Evolutionary conservation across 371 early-diverging fungal genomes (phyloP).

Genomic region (Mucor sp.): DNA sequence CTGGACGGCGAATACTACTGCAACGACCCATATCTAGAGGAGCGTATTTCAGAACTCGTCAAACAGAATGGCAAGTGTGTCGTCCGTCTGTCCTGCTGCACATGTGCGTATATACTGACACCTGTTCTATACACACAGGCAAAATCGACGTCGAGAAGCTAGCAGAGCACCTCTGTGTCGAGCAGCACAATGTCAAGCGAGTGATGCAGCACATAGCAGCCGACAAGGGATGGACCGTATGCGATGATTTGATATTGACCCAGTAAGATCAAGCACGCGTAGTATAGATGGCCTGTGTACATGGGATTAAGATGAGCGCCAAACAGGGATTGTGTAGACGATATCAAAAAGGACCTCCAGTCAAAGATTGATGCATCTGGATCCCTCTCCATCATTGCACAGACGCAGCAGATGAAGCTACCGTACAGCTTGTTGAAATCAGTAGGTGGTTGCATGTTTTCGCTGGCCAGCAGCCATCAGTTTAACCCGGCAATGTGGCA

Average conservation of each 20-base stretch:
- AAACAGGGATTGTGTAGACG: background rate
- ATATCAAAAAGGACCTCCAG: background rate
- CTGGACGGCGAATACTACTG: conserved; percentile 21
- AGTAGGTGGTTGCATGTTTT: too few species aligned
- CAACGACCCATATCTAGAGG: background rate
- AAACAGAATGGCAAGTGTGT: conserved; percentile 7
- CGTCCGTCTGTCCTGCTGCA: background rate
- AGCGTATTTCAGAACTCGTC: background rate
- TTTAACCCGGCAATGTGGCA: background rate
- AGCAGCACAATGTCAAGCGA: background rate
- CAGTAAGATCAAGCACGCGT: conserved; percentile 3
- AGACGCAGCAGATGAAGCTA: conserved; percentile 14
- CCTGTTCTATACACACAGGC: conserved; percentile 1
- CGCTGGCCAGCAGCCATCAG: too few species aligned
- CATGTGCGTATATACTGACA: background rate
- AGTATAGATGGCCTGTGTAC: background rate
- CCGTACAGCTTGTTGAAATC: conserved; percentile 22
- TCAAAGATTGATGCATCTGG: background rate
- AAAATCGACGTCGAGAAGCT: conserved; percentile 13
- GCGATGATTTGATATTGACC: conserved; percentile 27
- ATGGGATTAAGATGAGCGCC: background rate
- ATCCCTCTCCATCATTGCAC: conserved; percentile 7
- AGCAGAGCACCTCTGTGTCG: conserved; percentile 2
- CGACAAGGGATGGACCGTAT: conserved; percentile 5
- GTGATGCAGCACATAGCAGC: conserved; percentile 1